These are phyloP conservation scores for Hagleromyces aurorensis DNA, from an alignment of 805 yeast genomes.

Conservation along the genomic window DNA sequence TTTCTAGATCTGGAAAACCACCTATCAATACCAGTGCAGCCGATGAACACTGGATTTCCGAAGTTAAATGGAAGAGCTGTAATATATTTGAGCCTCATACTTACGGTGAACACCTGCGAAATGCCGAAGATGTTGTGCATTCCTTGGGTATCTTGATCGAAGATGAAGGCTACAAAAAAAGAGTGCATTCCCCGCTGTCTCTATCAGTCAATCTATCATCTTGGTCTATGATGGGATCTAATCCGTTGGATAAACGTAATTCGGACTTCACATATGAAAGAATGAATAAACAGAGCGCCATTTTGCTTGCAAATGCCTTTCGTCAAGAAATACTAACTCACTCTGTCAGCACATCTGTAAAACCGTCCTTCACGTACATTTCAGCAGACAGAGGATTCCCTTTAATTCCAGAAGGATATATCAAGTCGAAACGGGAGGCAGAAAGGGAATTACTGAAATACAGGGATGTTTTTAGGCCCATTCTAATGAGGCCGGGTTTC, in stretches of 20 bases:
- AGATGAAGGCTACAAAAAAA: slow-evolving; percentile 56
- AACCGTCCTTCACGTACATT: slow-evolving; percentile 57
- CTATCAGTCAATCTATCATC: slow-evolving; percentile 6
- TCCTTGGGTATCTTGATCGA: slow-evolving; percentile 73
- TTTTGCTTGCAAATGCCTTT: slow-evolving; percentile 51
- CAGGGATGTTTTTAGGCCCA: slow-evolving; percentile 43
- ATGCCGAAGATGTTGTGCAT: slow-evolving; percentile 67
- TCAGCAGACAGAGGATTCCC: slow-evolving; percentile 75
- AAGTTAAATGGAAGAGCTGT: slow-evolving; percentile 61
- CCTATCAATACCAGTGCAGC: slow-evolving; percentile 30
- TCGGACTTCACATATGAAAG: slow-evolving; percentile 44
- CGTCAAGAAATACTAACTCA: slow-evolving; percentile 23
- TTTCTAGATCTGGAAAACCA: slow-evolving; percentile 56
- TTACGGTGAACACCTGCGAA: slow-evolving; percentile 40
- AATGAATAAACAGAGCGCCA: slow-evolving; percentile 63
- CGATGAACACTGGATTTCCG: slow-evolving; percentile 41
- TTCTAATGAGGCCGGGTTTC: slow-evolving; percentile 73
- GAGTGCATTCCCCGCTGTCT: slow-evolving; percentile 27
- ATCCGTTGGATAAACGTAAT: slow-evolving; percentile 43
- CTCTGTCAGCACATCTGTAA: slow-evolving; percentile 10
- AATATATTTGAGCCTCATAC: slow-evolving; percentile 59
- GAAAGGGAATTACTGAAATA: slow-evolving; percentile 47
- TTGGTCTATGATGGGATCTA: slow-evolving; percentile 37
- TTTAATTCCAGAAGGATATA: slow-evolving; percentile 60
- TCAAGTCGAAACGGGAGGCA: slow-evolving; percentile 69